Conservation (phyloP, 495 filamentous ascomycete species). For the Oidiodendron maius region DNA sequence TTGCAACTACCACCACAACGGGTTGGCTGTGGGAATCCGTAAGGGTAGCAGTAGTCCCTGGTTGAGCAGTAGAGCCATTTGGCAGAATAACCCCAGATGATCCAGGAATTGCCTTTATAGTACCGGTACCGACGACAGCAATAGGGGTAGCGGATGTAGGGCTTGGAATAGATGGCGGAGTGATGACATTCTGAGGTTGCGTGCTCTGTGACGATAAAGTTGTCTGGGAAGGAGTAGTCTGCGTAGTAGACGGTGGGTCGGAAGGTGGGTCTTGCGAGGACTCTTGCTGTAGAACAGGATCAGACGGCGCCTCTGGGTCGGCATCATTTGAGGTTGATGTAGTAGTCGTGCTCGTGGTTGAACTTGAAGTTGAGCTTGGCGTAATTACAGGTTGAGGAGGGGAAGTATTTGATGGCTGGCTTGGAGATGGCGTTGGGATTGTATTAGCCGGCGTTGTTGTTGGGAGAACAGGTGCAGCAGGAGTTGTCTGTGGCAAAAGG, state of each 20-base stretch:
- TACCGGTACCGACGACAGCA: neutral
- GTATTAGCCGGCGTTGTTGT: neutral
- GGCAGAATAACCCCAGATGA: neutral
- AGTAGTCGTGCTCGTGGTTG: neutral
- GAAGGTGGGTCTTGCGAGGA: neutral
- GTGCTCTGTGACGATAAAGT: neutral
- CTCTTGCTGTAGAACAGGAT: too few species aligned
- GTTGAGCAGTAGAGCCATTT: neutral
- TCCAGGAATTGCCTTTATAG: neutral
- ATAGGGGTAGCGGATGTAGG: neutral
- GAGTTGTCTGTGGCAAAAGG: constrained; percentile 5
- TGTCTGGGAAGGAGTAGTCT: neutral
- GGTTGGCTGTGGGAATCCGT: neutral
- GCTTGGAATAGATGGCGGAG: neutral
- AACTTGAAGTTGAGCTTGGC: neutral
- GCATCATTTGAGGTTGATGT: neutral
- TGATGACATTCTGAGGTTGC: neutral
- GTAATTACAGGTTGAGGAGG: neutral
- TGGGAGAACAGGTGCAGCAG: neutral
- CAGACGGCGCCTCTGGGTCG: neutral
- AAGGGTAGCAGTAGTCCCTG: neutral
- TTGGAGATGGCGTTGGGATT: neutral
- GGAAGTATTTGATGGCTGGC: neutral
- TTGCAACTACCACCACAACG: neutral
- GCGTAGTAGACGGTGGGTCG: neutral